Evolutionary conservation across 1,284 basidiomycete species (phyloP).

Genomic region (Crucibulum parvulum): DNA sequence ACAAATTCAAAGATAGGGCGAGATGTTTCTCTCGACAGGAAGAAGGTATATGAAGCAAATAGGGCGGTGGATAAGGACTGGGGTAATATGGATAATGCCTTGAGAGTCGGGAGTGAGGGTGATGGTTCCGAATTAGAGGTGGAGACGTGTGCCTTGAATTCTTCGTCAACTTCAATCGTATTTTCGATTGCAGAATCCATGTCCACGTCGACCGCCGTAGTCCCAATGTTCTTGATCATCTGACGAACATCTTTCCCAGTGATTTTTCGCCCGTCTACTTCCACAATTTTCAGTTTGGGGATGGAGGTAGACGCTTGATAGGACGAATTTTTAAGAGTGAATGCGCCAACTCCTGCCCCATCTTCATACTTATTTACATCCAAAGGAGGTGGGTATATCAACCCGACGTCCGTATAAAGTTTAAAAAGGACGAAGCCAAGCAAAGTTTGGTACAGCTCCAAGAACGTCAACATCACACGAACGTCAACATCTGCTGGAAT

Average conservation of each 20-base stretch:
- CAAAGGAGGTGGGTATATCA: slow-evolving; percentile 94
- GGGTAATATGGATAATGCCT: slow-evolving; percentile 70
- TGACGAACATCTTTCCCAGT: slow-evolving; percentile 76
- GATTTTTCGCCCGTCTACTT: slow-evolving; percentile 62
- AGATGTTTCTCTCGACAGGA: slow-evolving; percentile 93
- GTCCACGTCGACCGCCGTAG: slow-evolving; percentile 45
- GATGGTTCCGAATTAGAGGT: slow-evolving; percentile 60
- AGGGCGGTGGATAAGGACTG: slow-evolving; percentile 63
- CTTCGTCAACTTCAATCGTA: slow-evolving; percentile 65
- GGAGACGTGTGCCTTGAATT: slow-evolving; percentile 74
- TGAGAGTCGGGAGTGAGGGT: slow-evolving; percentile 78
- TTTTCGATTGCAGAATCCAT: slow-evolving; percentile 41
- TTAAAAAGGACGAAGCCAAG: slow-evolving; percentile 98
- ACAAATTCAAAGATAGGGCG: slow-evolving; percentile 95
- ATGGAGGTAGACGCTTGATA: slow-evolving; percentile 33
- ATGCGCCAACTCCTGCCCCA: slow-evolving; percentile 91
- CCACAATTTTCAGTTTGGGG: slow-evolving; percentile 49
- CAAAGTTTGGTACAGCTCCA: slow-evolving; percentile 98
- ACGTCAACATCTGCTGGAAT: slow-evolving; percentile 97
- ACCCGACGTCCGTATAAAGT: slow-evolving; percentile 92
- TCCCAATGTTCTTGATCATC: slow-evolving; percentile 71
- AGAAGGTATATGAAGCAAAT: slow-evolving; percentile 92
- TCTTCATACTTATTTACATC: slow-evolving; percentile 87
- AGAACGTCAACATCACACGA: slow-evolving; percentile 97
- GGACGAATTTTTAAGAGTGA: slow-evolving; percentile 74